Base-by-base conservation (phyloP, 2,329 filamentous ascomycete species). In the Knoxdaviesia proteae region DNA sequence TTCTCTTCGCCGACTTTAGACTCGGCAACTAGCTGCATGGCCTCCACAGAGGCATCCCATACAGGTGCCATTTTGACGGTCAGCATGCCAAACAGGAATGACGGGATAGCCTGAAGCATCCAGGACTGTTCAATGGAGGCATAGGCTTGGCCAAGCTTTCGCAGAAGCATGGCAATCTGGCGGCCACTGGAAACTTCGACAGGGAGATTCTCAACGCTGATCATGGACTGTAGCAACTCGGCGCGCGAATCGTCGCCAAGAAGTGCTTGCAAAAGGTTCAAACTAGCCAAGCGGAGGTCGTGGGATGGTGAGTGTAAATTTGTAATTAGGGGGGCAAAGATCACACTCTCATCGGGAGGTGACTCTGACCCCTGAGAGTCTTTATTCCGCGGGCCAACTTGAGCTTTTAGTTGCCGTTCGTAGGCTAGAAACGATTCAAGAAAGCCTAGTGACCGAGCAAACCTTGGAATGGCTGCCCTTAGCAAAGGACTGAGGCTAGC, bases 51-150 rank as follows among this genome's bases (percentile, higher is more conserved):
- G 51, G 93, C 84, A 46, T 93, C 83, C 83, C 88, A 94, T 5
- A 92, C 66, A 34, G 84, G 84, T 1, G 86, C 73, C 49, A 94
- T 67, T 50, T 80, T 83, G 40, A 93, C 76, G 1, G 87, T 90
- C 46, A 96, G 68, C 58, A 94, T 71, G 40, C 90, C 90, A 51
- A 94, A 94, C 51, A 84, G 77, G 52, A 87, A 96, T 0, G 74
- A 69, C 0, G 87, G 82, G 32, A 96, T 69, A 6, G 84, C 74
- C 51, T 71, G 68, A 45, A 71, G 67, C 48, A 92, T 61, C 73
- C 79, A 82, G 1, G 71, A 71, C 35, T 71, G 66, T 2, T 65
- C 62, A 7, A 78, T 54, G 30, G 69, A 64, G 5, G 69, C 60
- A 54, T 90, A 93, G 32, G 60, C 60, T 43, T 68, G 61, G 9